Evolutionary conservation across 805 yeast species (phyloP).

Genomic region (Komagataella phaffii): DNA sequence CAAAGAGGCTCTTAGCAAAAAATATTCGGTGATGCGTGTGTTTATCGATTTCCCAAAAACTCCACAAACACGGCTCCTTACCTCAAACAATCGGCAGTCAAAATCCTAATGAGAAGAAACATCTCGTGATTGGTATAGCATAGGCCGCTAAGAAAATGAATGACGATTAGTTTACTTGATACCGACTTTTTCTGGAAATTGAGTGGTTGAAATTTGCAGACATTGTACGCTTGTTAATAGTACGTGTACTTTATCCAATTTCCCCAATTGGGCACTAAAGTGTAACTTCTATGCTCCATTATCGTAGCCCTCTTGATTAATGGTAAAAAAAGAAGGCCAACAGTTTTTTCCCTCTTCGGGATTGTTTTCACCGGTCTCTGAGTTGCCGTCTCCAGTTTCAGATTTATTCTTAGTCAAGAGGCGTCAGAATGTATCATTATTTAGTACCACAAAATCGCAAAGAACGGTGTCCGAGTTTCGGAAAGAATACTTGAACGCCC

Average conservation of each 20-base stretch:
- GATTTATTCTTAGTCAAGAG: not conserved
- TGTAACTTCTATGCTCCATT: not conserved
- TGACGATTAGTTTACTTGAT: too few relatives aligned
- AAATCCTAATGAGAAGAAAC: too few relatives aligned
- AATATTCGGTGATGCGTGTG: not conserved
- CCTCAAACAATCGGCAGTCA: not conserved
- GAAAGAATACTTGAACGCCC: not conserved
- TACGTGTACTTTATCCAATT: conserved; percentile 30
- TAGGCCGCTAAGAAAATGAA: too few relatives aligned
- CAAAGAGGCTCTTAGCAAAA: too few relatives aligned
- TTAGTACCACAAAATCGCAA: not conserved
- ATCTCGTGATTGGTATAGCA: too few relatives aligned
- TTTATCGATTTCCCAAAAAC: not conserved
- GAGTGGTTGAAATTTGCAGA: conserved; percentile 44
- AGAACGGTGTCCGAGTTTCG: conserved; percentile 7
- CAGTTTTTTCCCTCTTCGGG: not conserved
- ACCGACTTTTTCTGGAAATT: too few relatives aligned
- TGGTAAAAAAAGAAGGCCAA: not conserved
- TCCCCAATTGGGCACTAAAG: not conserved
- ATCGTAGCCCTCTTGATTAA: not conserved
- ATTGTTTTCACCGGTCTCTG: not conserved
- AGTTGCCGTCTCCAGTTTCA: not conserved
- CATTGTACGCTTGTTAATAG: conserved; percentile 42
- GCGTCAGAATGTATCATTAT: not conserved
- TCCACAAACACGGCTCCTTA: not conserved